Evolutionary conservation across 306 rosid genomes (phyloP).

Genomic region (Acacia melanoxylon): DNA sequence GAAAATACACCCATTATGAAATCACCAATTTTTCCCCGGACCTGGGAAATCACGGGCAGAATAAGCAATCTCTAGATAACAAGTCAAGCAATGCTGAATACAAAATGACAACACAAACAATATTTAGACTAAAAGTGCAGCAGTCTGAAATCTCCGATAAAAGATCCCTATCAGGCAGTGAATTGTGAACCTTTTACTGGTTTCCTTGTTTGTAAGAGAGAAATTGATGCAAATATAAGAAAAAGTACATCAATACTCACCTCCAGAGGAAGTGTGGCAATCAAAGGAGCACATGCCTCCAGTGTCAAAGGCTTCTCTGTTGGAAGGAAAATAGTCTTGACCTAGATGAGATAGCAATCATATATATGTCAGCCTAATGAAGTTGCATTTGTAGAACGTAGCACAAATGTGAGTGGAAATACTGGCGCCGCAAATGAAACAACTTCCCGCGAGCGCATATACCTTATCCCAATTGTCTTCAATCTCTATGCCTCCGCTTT

Average conservation of each 20-base stretch:
- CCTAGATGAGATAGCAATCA: slow-evolving; percentile 36
- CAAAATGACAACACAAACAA: neutral
- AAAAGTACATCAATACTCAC: slow-evolving; percentile 36
- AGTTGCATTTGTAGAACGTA: neutral
- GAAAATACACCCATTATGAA: slow-evolving; percentile 67
- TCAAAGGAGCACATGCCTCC: slow-evolving; percentile 78
- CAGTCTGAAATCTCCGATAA: neutral
- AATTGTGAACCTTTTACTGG: neutral
- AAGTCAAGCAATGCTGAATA: neutral
- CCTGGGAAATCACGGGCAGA: slow-evolving; percentile 39
- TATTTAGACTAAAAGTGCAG: neutral
- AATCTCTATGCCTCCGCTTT: slow-evolving; percentile 80
- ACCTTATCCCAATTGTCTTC: slow-evolving; percentile 95
- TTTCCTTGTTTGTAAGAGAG: neutral
- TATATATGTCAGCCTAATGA: neutral
- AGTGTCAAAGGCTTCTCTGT: slow-evolving; percentile 61
- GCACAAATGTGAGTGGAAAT: neutral
- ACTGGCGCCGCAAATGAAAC: neutral
- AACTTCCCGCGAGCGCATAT: neutral
- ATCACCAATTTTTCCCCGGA: slow-evolving; percentile 68
- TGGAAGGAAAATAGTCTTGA: slow-evolving; percentile 75
- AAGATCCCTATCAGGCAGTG: neutral
- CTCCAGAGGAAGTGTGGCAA: slow-evolving; percentile 91
- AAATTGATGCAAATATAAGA: slow-evolving; percentile 12
- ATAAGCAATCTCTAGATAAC: slow-evolving; percentile 30